These are phyloP conservation scores for Russula dissimulans DNA, from an alignment of 768 basidiomycete species.

Conservation along the genomic window DNA sequence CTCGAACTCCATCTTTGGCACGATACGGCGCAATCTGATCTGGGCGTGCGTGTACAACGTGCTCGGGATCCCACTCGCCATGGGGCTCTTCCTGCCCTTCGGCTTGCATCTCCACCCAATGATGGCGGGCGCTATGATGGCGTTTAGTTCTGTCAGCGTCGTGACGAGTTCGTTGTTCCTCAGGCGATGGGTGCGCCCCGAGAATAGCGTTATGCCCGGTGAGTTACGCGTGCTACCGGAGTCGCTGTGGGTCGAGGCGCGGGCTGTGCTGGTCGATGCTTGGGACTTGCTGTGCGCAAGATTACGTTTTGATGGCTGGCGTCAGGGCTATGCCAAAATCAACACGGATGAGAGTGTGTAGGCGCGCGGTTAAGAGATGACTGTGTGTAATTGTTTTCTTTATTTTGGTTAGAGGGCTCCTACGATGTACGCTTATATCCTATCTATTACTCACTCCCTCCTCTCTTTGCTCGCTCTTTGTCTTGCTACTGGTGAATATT, in stretches of 20 bases:
- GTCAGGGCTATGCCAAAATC: conserved; percentile 56
- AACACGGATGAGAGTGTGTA: conserved; percentile 47
- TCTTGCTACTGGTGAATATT: neutral
- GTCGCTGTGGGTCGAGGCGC: conserved; percentile 34
- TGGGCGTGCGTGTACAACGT: conserved; percentile 97
- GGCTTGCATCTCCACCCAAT: conserved; percentile 94
- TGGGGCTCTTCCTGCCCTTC: conserved; percentile 91
- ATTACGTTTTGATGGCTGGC: conserved; percentile 33
- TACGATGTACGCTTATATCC: too few relatives aligned
- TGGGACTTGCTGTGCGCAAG: conserved; percentile 36
- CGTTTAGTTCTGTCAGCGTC: conserved; percentile 92
- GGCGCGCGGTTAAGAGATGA: neutral
- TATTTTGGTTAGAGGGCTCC: neutral
- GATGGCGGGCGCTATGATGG: conserved; percentile 99
- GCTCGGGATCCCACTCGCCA: conserved; percentile 90
- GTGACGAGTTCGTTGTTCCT: conserved; percentile 84
- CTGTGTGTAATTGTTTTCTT: neutral
- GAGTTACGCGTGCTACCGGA: conserved; percentile 29
- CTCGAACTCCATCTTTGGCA: conserved; percentile 76
- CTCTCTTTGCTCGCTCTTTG: neutral
- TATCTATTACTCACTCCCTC: neutral
- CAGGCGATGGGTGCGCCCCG: conserved; percentile 73
- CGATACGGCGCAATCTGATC: conserved; percentile 85
- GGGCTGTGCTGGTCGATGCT: conserved; percentile 35
- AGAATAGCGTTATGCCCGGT: conserved; percentile 60